phyloP scores from a whole-genome alignment of 805 yeast genomes.

The Candida andamanensis region DNA sequence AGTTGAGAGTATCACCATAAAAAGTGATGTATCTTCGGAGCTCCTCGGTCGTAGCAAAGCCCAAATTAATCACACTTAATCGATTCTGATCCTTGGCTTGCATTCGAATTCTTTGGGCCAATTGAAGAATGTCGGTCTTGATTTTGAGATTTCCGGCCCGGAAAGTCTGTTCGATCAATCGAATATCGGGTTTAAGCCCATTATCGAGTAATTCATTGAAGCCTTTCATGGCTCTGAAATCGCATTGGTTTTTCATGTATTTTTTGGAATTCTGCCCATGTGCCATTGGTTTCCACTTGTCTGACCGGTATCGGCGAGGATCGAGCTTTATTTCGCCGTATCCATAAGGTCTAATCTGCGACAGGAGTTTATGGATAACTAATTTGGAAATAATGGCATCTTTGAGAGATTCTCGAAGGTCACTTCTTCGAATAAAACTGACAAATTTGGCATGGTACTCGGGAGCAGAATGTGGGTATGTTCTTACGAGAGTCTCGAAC shows the following conservation, averaged over 20 bases:
- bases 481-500: constrained; percentile 26
- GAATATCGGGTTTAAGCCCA: constrained; percentile 33
- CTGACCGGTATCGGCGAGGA: constrained; percentile 9
- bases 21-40: constrained; percentile 6
- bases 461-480: constrained; percentile 29
- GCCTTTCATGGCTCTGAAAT: constrained; percentile 28
- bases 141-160: constrained; percentile 16
- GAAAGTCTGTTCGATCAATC: constrained; percentile 28
- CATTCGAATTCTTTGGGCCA: constrained; percentile 10
- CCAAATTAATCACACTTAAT: constrained; percentile 19
- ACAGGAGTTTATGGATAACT: constrained; percentile 2
- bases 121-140: constrained; percentile 9
- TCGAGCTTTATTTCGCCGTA: constrained; percentile 4
- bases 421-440: constrained; percentile 1
- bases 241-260: constrained; percentile 17
- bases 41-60: constrained; percentile 11
- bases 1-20: constrained; percentile 13
- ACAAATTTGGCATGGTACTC: constrained; percentile 14
- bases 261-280: constrained; percentile 1
- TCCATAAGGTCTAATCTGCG: constrained; percentile 6
- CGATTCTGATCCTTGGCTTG: constrained; percentile 15
- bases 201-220: constrained; percentile 24
- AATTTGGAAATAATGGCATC: too few species aligned
- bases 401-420: too few species aligned
- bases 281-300: constrained; percentile 5